phyloP scores from a whole-genome alignment of 176 grass and related monocot genomes.

The Triticum turgidum region DNA sequence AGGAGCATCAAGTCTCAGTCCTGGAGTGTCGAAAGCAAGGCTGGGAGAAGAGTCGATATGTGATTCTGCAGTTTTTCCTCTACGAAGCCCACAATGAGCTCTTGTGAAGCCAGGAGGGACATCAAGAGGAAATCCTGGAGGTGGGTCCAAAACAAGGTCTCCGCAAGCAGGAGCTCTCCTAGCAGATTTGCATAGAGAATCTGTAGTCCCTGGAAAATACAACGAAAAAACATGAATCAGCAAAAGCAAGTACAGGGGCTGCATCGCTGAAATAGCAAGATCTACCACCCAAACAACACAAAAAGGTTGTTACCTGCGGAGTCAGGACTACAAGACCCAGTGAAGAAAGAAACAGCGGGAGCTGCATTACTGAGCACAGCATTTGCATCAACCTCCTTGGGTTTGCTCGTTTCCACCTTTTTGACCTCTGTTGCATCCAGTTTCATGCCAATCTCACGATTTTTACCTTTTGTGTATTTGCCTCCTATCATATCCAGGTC shows the following conservation, averaged over 20 bases:
- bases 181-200: slow-evolving; percentile 22
- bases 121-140: slow-evolving; percentile 16
- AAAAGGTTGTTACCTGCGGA: background rate
- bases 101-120: slow-evolving; percentile 35
- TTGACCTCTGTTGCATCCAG: slow-evolving; percentile 29
- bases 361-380: background rate
- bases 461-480: background rate
- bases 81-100: background rate
- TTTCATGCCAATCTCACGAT: slow-evolving; percentile 30
- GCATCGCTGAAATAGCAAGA: slow-evolving; percentile 12
- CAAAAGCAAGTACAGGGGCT: slow-evolving; percentile 3
- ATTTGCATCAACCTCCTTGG: slow-evolving; percentile 36
- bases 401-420: background rate
- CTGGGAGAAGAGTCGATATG: background rate
- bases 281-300: background rate
- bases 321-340: background rate
- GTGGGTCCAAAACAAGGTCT: slow-evolving; percentile 21
- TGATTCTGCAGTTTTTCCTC: background rate
- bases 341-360: slow-evolving; percentile 17
- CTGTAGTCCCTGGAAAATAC: slow-evolving; percentile 18
- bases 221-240: background rate
- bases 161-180: slow-evolving; percentile 12
- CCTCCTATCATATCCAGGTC: background rate
- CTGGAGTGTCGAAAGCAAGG: slow-evolving; percentile 27
- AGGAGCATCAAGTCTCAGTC: slow-evolving; percentile 18